Conservation (phyloP, 1,284 basidiomycete species). For the Malassezia cuniculi region DNA sequence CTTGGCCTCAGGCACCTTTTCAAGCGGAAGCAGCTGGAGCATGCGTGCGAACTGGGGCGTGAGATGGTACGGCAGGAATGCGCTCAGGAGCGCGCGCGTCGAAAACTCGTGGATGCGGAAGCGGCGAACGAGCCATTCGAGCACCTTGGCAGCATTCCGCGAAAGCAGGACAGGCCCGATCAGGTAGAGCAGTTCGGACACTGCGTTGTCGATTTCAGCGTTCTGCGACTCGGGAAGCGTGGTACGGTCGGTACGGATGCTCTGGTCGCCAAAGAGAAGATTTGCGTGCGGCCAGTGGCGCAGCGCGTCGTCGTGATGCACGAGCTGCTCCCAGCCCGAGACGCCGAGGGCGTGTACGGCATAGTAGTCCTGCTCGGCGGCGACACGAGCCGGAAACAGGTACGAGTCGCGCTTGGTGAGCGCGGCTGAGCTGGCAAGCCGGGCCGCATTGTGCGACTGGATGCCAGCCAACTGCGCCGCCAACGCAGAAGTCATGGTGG, state of each 20-base stretch:
- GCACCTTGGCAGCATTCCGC: slow-evolving; percentile 65
- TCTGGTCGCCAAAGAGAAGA: slow-evolving; percentile 67
- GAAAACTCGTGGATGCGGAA: slow-evolving; percentile 96
- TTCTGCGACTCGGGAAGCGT: slow-evolving; percentile 59
- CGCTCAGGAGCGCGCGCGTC: slow-evolving; percentile 60
- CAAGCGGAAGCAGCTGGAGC: slow-evolving; percentile 60
- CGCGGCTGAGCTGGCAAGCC: slow-evolving; percentile 56
- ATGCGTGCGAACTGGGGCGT: slow-evolving; percentile 89
- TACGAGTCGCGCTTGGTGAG: slow-evolving; percentile 59
- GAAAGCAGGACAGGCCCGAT: slow-evolving; percentile 72
- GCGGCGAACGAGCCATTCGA: slow-evolving; percentile 89
- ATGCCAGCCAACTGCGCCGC: slow-evolving; percentile 69
- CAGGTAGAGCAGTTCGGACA: slow-evolving; percentile 58
- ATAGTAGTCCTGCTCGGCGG: slow-evolving; percentile 52
- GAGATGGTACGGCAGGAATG: slow-evolving; percentile 89
- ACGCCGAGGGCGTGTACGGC: slow-evolving; percentile 69
- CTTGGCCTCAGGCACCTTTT: slow-evolving; percentile 20
- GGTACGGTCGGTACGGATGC: slow-evolving; percentile 68
- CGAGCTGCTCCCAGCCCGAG: slow-evolving; percentile 62
- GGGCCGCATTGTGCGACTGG: slow-evolving; percentile 64
- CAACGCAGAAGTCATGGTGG: slow-evolving; percentile 60
- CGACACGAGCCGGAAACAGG: slow-evolving; percentile 54
- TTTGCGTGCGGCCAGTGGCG: slow-evolving; percentile 49
- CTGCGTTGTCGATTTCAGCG: slow-evolving; percentile 53
- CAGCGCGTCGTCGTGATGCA: slow-evolving; percentile 32